Conservation (phyloP, 2,329 filamentous ascomycete genomes). For the Diaporthe helianthi region DNA sequence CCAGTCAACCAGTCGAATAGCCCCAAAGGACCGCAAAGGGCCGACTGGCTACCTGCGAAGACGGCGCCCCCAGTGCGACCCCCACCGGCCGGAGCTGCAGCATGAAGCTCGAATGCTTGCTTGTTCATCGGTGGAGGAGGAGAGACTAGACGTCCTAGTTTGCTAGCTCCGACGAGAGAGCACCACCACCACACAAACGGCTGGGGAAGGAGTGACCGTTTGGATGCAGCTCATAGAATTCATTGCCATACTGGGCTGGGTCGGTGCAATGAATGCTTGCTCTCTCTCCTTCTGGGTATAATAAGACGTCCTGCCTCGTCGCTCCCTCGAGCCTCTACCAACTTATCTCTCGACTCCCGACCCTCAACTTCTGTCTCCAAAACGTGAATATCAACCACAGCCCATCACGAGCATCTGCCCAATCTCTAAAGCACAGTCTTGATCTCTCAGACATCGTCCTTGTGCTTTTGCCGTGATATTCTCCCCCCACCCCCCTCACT, state of each 20-base stretch:
- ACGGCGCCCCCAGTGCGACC: constrained; percentile 23
- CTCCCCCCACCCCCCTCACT: background rate
- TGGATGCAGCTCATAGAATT: constrained; percentile 20
- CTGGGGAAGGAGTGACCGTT: constrained; percentile 19
- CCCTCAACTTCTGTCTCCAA: constrained; percentile 5
- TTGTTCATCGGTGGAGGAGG: background rate
- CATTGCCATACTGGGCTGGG: background rate
- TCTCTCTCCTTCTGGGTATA: constrained; percentile 12
- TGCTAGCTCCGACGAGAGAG: background rate
- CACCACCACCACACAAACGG: background rate
- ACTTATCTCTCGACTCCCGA: background rate
- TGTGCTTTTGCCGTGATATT: background rate
- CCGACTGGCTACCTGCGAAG: constrained; percentile 7
- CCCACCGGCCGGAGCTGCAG: constrained; percentile 8
- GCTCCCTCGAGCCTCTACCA: constrained; percentile 2
- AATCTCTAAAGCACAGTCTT: background rate
- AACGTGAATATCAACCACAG: background rate
- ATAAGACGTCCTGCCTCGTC: constrained; percentile 19
- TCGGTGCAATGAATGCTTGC: background rate
- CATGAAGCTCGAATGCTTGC: background rate
- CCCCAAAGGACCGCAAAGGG: background rate
- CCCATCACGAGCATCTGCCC: background rate
- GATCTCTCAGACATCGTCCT: background rate
- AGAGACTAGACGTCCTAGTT: constrained; percentile 7
- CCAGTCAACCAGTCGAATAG: background rate